Evolutionary conservation across 2,329 filamentous ascomycete species (phyloP).

Genomic region (Myriangium duriaei): DNA sequence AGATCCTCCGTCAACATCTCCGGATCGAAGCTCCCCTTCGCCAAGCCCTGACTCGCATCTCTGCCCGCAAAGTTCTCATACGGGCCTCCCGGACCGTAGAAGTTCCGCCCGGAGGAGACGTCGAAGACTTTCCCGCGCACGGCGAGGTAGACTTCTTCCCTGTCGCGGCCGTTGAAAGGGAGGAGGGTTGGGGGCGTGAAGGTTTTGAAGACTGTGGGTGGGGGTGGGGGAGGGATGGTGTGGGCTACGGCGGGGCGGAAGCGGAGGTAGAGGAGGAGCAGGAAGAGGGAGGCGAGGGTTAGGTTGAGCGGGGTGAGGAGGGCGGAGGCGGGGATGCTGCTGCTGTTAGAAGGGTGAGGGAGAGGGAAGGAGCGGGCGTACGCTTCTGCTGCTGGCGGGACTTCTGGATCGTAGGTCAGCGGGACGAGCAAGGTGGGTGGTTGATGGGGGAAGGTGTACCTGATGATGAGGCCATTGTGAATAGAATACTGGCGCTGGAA

Average conservation of each 20-base stretch:
- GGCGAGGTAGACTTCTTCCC: constrained; percentile 72
- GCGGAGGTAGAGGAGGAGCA: constrained; percentile 45
- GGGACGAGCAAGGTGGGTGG: neutral
- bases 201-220: constrained; percentile 73
- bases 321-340: constrained; percentile 41
- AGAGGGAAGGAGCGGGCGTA: constrained; percentile 20
- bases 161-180: constrained; percentile 67
- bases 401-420: constrained; percentile 8
- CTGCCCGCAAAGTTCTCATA: constrained; percentile 94
- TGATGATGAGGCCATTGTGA: constrained; percentile 8
- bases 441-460: constrained; percentile 2
- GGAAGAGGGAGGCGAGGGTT: constrained; percentile 46
- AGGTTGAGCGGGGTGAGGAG: constrained; percentile 50
- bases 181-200: constrained; percentile 76
- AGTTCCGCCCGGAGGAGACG: constrained; percentile 73
- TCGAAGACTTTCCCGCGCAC: constrained; percentile 88
- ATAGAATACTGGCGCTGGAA: too few species aligned
- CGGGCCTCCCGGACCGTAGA: constrained; percentile 89
- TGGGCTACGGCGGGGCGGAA: constrained; percentile 32
- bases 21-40: constrained; percentile 84
- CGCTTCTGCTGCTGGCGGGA: constrained; percentile 29
- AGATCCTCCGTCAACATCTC: constrained; percentile 90
- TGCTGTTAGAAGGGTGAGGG: constrained; percentile 6
- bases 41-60: constrained; percentile 78
- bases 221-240: constrained; percentile 42